Percentiles rank a stretch among this genome's conserved stretches.
Conservation (phyloP, 148 eudicot species). For the Rhododendron henanense region DNA sequence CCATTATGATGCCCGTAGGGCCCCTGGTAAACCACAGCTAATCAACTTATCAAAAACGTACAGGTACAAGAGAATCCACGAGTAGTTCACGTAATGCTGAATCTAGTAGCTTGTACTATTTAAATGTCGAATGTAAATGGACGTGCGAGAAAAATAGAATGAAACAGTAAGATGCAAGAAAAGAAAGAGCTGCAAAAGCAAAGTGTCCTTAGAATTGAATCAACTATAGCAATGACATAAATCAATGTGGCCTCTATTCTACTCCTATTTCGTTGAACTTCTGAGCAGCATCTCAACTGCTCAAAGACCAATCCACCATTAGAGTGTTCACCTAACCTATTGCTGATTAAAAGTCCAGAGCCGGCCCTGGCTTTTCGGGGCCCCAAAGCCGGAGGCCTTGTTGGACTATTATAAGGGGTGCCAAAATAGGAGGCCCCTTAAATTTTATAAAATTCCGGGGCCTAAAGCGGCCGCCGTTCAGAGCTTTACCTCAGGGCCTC, state of each 20-base stretch:
- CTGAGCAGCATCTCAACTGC: not conserved
- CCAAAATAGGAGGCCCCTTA: not conserved
- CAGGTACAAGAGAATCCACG: not conserved
- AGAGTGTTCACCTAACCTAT: not conserved
- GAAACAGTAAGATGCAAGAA: not conserved
- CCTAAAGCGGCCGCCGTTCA: not conserved
- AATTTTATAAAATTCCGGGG: not conserved
- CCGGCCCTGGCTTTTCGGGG: no score
- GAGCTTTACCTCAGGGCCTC: not conserved
- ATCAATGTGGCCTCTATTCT: not conserved
- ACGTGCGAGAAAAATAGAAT: not conserved
- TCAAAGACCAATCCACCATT: not conserved
- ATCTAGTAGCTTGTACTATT: not conserved
- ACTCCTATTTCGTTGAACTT: not conserved
- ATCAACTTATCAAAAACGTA: not conserved
- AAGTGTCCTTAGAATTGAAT: not conserved
- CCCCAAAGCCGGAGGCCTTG: no score
- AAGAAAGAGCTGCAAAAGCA: not conserved
- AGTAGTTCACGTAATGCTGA: not conserved
- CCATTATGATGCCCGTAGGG: not conserved
- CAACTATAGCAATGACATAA: not conserved
- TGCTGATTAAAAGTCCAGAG: not conserved
- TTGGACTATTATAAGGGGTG: not conserved
- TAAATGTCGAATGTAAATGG: not conserved
- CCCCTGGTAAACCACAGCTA: not conserved